Evolutionary conservation across 371 early-diverging fungal species (phyloP), one percentile per base, ranked within the genome.

Genomic region (Haplosporangium sp.): DNA sequence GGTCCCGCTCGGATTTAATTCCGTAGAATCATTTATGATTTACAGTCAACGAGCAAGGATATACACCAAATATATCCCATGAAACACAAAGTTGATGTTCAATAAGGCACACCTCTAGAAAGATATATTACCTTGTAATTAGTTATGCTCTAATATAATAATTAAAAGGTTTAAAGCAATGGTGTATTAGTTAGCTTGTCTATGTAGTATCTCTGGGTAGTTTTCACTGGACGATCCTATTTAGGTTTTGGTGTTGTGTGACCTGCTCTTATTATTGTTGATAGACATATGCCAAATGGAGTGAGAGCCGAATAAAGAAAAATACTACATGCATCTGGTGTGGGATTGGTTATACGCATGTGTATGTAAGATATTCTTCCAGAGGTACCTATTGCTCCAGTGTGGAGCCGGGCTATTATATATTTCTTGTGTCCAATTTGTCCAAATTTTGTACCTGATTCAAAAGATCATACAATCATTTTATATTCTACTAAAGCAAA

Each of bases 61-160:
- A 27, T 27, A 27, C 27, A 27, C 1, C 27, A 27, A 27, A 27
- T 27, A 27, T 27, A 27, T 27, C 27, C 27, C 27, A 27, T 27
- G 27, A 27, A 27, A 27, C 27, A 27, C 27, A 27, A 27, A 27
- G 27, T 52, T 17, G 52, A 42, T n/a, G 13, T 15, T 6, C 6
- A 5, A 52, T 52, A 15, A 47, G 47, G 47, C 19, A 61, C 9
- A 60, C 7, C 3, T 6, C 40, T 40, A 40, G 8, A 42, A 20
- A 15, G 8, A 9, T 15, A 55, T 53, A 15, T 39, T 67, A 76
- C 76, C 76, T 76, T 70, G 61, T 76, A 76, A 38, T 76, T 66
- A 13, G 56, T 38, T 11, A 9, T 20, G 3, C 50, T 35, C 77
- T 71, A 67, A 20, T 53, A 53, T 38, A 58, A 35, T 42, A 70